These are phyloP conservation scores for Beauveria pseudobassiana DNA, from an alignment of 2,329 filamentous ascomycete species.

Conservation along the genomic window DNA sequence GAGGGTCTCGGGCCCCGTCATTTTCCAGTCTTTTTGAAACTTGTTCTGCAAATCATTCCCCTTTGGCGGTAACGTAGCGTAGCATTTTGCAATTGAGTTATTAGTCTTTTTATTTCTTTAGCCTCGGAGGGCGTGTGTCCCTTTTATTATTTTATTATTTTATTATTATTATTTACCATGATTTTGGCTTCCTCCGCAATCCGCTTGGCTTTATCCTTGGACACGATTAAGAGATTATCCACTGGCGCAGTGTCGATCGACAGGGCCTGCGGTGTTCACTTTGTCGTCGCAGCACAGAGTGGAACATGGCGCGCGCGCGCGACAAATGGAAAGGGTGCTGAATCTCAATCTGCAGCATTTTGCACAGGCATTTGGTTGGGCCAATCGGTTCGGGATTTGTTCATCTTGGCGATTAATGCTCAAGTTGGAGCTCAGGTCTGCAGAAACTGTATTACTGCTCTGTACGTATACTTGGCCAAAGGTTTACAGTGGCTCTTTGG, in stretches of 20 bases:
- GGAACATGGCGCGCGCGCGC: not conserved
- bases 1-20: not conserved
- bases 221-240: not conserved
- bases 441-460: too few relatives aligned
- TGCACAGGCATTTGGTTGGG: not conserved
- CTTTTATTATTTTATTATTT: not conserved
- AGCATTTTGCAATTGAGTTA: not conserved
- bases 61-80: constrained; percentile 1
- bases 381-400: not conserved
- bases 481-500: too few relatives aligned
- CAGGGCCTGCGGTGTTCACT: constrained; percentile 3
- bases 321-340: too few relatives aligned
- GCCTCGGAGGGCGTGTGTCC: not conserved
- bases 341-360: not conserved
- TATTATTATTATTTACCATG: too few relatives aligned
- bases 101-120: not conserved
- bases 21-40: not conserved
- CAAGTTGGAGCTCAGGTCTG: too few relatives aligned
- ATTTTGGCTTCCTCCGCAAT: not conserved
- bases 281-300: not conserved
- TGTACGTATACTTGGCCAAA: too few relatives aligned
- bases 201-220: not conserved
- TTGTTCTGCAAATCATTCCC: constrained; percentile 10
- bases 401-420: not conserved
- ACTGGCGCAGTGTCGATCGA: constrained; percentile 4